These are phyloP conservation scores for Canavalia ensiformis DNA, from an alignment of 306 rosid species.

Conservation along the genomic window DNA sequence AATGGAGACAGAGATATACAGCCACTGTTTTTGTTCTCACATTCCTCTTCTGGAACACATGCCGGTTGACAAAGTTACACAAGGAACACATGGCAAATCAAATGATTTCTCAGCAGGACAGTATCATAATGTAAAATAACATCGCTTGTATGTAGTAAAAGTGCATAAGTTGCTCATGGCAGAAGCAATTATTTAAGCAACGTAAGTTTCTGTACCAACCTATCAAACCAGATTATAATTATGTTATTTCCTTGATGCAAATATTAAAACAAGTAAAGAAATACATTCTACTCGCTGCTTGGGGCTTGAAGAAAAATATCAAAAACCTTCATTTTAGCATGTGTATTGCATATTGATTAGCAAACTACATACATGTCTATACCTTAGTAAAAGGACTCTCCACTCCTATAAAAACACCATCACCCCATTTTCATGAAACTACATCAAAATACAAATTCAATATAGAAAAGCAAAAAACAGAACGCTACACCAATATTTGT, in stretches of 20 bases:
- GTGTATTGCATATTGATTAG: neutral
- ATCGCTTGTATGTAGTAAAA: no score
- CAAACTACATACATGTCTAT: neutral
- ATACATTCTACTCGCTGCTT: neutral
- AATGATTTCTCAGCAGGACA: neutral
- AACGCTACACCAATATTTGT: no score
- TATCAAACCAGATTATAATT: neutral
- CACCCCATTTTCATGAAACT: neutral
- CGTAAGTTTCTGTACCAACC: neutral
- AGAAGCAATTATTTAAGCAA: neutral
- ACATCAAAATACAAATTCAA: neutral
- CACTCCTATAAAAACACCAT: neutral
- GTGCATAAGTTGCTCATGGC: neutral
- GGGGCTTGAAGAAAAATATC: neutral
- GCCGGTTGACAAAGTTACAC: neutral
- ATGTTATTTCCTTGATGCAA: neutral
- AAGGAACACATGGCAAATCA: neutral
- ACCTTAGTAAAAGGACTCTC: neutral
- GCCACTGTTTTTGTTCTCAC: slow-evolving; percentile 18
- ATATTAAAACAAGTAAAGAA: neutral
- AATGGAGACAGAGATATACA: slow-evolving; percentile 62
- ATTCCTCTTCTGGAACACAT: slow-evolving; percentile 5
- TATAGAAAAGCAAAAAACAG: no score
- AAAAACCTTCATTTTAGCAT: neutral
- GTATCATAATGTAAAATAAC: no score